A percentile compares a stretch with the other conserved stretches of the same genome.
phyloP scores from a whole-genome alignment of 495 filamentous ascomycete species.

The Hypoxylon fuscum region DNA sequence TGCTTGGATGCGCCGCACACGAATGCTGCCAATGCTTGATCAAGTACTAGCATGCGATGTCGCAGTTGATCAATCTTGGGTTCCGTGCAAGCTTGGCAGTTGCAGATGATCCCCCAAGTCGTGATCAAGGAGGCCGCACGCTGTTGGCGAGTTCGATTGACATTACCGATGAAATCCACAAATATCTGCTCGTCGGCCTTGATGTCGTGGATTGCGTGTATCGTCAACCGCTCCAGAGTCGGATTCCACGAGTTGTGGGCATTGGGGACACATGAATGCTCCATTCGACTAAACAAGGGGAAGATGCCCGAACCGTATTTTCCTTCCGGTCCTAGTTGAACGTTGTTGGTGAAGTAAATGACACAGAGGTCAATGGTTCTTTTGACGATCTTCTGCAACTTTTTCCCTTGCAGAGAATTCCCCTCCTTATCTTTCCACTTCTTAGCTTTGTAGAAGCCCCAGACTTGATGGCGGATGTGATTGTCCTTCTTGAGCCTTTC shows the following conservation, averaged over 20 bases:
- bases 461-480: neutral
- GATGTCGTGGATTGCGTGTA: slow-evolving; percentile 53
- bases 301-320: slow-evolving; percentile 32
- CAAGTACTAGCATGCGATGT: slow-evolving; percentile 22
- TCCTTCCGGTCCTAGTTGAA: slow-evolving; percentile 26
- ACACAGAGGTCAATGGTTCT: slow-evolving; percentile 12
- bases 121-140: slow-evolving; percentile 15
- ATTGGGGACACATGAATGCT: slow-evolving; percentile 57
- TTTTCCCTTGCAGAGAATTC: slow-evolving; percentile 9
- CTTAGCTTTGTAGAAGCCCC: slow-evolving; percentile 13
- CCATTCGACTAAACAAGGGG: slow-evolving; percentile 42
- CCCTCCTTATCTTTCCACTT: slow-evolving; percentile 19
- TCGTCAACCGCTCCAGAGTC: slow-evolving; percentile 39
- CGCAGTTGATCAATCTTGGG: slow-evolving; percentile 12
- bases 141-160: slow-evolving; percentile 23
- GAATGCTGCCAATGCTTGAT: slow-evolving; percentile 31
- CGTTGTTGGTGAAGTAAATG: slow-evolving; percentile 14
- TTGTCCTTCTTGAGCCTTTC: slow-evolving; percentile 1
- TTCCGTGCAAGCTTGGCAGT: slow-evolving; percentile 23
- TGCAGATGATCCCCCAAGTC: slow-evolving; percentile 22
- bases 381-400: slow-evolving; percentile 7
- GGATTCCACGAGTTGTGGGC: slow-evolving; percentile 53
- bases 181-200: slow-evolving; percentile 54
- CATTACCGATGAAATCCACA: slow-evolving; percentile 48
- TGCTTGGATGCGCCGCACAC: slow-evolving; percentile 11